Percentiles rank a stretch among this genome's conserved stretches.
These are phyloP conservation scores for Juncus effusus DNA, from an alignment of 176 grass and related monocot genomes.

Conservation along the genomic window DNA sequence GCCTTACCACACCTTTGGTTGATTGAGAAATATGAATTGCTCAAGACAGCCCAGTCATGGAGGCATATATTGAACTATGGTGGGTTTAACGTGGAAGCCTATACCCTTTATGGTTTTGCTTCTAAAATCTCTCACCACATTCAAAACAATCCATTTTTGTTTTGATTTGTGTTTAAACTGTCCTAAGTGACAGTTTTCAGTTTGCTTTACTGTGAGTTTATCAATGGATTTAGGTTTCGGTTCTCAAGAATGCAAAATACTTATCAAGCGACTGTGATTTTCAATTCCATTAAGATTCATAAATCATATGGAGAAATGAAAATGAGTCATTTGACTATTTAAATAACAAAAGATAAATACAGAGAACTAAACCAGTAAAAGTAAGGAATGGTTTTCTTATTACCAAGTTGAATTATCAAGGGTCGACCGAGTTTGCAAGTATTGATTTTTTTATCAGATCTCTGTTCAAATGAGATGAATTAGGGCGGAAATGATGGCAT, in stretches of 20 bases:
- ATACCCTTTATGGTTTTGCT: constrained; percentile 38
- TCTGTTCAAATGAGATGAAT: no score
- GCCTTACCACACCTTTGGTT: constrained; percentile 74
- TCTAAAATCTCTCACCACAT: constrained; percentile 65
- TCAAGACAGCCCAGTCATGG: constrained; percentile 73
- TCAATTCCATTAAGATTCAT: background rate
- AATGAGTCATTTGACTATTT: background rate
- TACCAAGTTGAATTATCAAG: no score
- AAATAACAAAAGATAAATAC: no score
- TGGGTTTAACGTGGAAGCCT: constrained; percentile 71
- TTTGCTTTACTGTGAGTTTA: background rate
- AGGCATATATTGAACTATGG: constrained; percentile 37
- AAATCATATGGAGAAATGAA: background rate
- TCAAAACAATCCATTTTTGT: background rate
- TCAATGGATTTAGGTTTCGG: background rate
- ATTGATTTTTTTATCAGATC: no score
- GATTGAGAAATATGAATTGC: constrained; percentile 50
- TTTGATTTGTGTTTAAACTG: no score
- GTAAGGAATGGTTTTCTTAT: no score
- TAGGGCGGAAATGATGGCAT: no score
- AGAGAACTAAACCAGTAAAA: no score
- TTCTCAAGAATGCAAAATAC: background rate
- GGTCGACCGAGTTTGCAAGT: no score
- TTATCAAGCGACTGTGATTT: background rate
- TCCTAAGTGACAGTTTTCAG: no score